Percentiles rank a stretch among this genome's conserved stretches.
Conservation (phyloP, 2,329 filamentous ascomycete species). For the Penicillium sp. region DNA sequence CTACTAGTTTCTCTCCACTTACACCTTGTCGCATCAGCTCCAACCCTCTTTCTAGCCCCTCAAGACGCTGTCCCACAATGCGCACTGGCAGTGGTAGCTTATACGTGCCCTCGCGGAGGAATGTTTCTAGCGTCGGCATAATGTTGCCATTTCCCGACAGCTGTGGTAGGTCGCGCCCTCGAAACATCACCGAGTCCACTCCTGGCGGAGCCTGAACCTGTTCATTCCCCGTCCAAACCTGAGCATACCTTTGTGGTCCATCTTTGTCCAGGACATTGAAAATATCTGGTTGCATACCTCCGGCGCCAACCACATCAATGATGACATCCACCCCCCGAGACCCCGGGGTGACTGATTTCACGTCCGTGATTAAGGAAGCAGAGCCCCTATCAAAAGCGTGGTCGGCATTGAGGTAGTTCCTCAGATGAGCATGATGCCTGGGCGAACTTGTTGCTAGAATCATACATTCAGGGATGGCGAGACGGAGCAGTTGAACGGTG, state of each 20-base stretch:
- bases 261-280: constrained; percentile 24
- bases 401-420: background rate
- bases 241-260: constrained; percentile 31
- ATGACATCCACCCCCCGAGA: constrained; percentile 33
- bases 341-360: background rate
- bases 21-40: constrained; percentile 28
- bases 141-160: constrained; percentile 19
- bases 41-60: constrained; percentile 19
- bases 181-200: constrained; percentile 22
- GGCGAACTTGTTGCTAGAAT: constrained; percentile 36
- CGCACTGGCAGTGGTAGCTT: constrained; percentile 28
- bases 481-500: constrained; percentile 38
- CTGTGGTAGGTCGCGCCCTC: constrained; percentile 24
- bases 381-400: background rate
- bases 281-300: constrained; percentile 17
- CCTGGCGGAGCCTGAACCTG: constrained; percentile 25
- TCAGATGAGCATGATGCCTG: background rate
- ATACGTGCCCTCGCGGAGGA: constrained; percentile 27
- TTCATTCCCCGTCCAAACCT: constrained; percentile 28
- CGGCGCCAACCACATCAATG: constrained; percentile 34
- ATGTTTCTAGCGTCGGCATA: constrained; percentile 20
- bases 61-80: constrained; percentile 27
- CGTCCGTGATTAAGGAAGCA: background rate
- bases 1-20: constrained; percentile 32
- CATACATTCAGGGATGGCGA: constrained; percentile 27